Percentiles rank a stretch among this genome's conserved stretches.
phyloP scores from a whole-genome alignment of 163 green algal species.

The Scenedesmus sp. region DNA sequence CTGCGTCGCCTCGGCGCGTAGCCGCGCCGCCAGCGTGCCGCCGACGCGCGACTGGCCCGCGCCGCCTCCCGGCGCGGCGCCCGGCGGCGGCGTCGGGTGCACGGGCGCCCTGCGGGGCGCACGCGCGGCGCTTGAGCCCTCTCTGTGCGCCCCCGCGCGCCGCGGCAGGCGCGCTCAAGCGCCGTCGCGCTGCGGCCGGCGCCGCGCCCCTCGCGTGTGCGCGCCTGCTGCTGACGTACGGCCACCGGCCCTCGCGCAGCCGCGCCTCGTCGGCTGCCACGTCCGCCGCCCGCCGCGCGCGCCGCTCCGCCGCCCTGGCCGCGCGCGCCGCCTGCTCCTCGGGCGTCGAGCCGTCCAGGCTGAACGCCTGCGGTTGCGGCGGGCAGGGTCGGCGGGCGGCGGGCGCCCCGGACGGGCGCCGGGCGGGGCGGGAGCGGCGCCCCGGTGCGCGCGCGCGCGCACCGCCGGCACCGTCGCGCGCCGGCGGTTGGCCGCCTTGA shows the following conservation, averaged over 20 bases:
- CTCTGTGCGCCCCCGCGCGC: too few species aligned
- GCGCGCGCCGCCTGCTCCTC: constrained; percentile 46
- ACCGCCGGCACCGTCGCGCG: constrained; percentile 54
- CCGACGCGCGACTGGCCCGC: not conserved
- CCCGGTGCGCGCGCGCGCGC: not conserved
- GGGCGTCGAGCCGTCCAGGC: constrained; percentile 47
- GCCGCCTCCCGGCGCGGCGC: not conserved
- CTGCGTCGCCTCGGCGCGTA: constrained; percentile 6
- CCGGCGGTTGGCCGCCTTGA: constrained; percentile 45
- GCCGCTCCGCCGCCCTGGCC: constrained; percentile 55
- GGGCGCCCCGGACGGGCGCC: too few species aligned
- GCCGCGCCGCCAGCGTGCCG: constrained; percentile 28
- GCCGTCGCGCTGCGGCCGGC: too few species aligned
- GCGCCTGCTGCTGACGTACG: constrained; percentile 46
- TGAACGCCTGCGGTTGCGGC: constrained; percentile 49
- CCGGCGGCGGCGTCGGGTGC: not conserved
- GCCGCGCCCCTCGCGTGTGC: constrained; percentile 27
- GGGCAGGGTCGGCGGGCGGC: not conserved
- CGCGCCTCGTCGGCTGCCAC: constrained; percentile 60
- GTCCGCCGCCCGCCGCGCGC: constrained; percentile 57
- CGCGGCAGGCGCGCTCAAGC: too few species aligned
- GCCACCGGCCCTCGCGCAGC: constrained; percentile 66
- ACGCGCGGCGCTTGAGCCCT: too few species aligned
- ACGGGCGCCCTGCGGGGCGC: constrained; percentile 25
- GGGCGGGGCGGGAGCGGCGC: too few species aligned